Conservation (phyloP, 1,284 basidiomycete genomes). For the Ustilago bromivora region DNA sequence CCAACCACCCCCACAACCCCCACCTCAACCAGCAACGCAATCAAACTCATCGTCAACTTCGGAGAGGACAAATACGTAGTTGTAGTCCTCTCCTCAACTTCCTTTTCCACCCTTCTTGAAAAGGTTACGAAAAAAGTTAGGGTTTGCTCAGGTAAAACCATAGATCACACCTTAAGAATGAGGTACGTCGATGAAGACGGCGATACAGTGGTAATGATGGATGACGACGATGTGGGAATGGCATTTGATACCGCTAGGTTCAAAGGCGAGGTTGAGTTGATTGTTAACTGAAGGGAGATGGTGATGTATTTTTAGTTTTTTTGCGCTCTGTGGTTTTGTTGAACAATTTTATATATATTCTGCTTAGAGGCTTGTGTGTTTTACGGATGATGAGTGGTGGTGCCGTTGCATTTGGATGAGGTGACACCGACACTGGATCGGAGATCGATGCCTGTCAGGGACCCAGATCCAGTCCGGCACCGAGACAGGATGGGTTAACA, state of each 20-base stretch:
- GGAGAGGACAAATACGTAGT: conserved; percentile 92
- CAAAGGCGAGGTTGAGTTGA: conserved; percentile 50
- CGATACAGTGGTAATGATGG: conserved; percentile 63
- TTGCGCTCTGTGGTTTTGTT: not conserved
- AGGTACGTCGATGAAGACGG: conserved; percentile 67
- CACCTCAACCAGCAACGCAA: conserved; percentile 43
- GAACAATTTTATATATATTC: not conserved
- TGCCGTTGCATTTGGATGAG: no score
- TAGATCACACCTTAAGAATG: conserved; percentile 40
- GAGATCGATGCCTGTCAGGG: no score
- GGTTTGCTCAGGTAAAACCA: conserved; percentile 70
- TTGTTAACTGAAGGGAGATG: conserved; percentile 18
- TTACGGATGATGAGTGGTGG: no score
- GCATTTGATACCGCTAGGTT: conserved; percentile 56
- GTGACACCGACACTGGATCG: no score
- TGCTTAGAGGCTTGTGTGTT: no score
- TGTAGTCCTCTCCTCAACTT: conserved; percentile 81
- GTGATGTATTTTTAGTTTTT: conserved; percentile 11
- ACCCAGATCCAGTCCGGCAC: no score
- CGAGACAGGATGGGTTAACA: no score
- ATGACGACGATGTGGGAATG: conserved; percentile 68
- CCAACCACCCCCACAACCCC: conserved; percentile 1
- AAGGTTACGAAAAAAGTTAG: conserved; percentile 92
- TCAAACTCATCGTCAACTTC: conserved; percentile 77
- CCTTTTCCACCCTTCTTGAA: conserved; percentile 84